A percentile compares a stretch with the other conserved stretches of the same genome.
These are phyloP conservation scores for Talaromyces liani DNA, from an alignment of 495 filamentous ascomycete genomes.

Conservation along the genomic window DNA sequence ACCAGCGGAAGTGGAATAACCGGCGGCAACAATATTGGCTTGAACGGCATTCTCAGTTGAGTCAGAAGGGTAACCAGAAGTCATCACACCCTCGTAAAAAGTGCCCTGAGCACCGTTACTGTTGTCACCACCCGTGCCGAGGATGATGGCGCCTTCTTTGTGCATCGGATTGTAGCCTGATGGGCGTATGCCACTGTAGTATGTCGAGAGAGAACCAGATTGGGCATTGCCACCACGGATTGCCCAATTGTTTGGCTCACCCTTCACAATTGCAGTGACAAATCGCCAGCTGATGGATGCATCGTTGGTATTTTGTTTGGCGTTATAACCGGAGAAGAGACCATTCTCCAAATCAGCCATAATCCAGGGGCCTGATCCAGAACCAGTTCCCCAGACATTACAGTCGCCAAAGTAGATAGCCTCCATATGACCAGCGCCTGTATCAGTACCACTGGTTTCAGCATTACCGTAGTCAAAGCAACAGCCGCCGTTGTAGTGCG, in stretches of 20 bases:
- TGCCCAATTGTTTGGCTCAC: constrained; percentile 42
- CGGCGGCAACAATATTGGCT: constrained; percentile 50
- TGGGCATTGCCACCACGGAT: constrained; percentile 46
- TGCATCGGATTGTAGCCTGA: constrained; percentile 52
- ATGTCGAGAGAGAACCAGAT: constrained; percentile 46
- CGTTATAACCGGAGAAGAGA: constrained; percentile 43
- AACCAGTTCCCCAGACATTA: constrained; percentile 41
- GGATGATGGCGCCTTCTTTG: constrained; percentile 55
- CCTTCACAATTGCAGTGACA: constrained; percentile 44
- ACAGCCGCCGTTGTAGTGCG: constrained; percentile 50
- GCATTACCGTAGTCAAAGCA: constrained; percentile 59
- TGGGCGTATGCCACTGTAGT: constrained; percentile 45
- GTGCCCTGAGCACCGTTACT: constrained; percentile 48
- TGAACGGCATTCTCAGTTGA: constrained; percentile 47
- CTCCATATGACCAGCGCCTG: constrained; percentile 54
- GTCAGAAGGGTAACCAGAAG: constrained; percentile 48
- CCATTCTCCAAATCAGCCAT: constrained; percentile 57
- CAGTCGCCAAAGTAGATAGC: constrained; percentile 49
- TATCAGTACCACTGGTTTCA: constrained; percentile 44
- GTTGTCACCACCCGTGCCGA: constrained; percentile 52
- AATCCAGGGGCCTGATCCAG: constrained; percentile 50
- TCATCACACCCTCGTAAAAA: constrained; percentile 57
- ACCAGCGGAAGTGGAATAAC: constrained; percentile 29
- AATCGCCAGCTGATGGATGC: constrained; percentile 43
- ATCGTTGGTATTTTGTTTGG: constrained; percentile 33